Base-by-base conservation (phyloP, 306 rosid species). In the Cicer arietinum region DNA sequence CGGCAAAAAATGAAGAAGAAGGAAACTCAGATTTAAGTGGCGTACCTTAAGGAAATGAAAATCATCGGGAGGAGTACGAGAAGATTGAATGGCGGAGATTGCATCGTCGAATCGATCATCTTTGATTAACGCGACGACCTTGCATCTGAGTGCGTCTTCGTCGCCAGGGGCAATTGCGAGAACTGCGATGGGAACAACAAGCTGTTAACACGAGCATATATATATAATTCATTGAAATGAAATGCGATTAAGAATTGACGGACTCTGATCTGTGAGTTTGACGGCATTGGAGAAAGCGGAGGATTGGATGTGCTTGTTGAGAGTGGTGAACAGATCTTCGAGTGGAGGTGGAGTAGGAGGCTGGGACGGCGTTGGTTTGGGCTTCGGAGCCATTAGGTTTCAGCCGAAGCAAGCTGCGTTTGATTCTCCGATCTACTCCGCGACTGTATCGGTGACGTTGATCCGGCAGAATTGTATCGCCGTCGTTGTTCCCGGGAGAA, bases 221-320 rank as follows among this genome's bases (percentile, higher is more conserved):
- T 5, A 41, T 5, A 13, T 0, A 4, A 37, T 11, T 9, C 30
- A n/a, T 35, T 50, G 17, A 47, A 73, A 74, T 2, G 6, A 57
- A 57, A 6, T 42, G 30, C 6, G 64, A 12, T 40, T 72, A 16
- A 0, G 68, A 67, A 69, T 50, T 20, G 7, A 75, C 75, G 47
- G 8, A 94, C 99, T 90, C 90, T 94, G 97, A 90, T 92, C 90
- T 63, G 99, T 87, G 70, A 90, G 83, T 83, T 86, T 89, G 79
- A 83, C 89, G 44, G 93, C 99, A 64, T 92, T 85, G 7, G 86
- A 86, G 80, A 76, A 87, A 7, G 91, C 83, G 35, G 88, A 84
- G 75, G 79, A 57, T 64, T 90, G 84, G 75, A 94, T 88, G 90
- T 89, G 96, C 14, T 82, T 77, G 88, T 84, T 86, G 59, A 94